Conservation (phyloP, 2,329 filamentous ascomycete species). For the Hymenoscyphus albidus region DNA sequence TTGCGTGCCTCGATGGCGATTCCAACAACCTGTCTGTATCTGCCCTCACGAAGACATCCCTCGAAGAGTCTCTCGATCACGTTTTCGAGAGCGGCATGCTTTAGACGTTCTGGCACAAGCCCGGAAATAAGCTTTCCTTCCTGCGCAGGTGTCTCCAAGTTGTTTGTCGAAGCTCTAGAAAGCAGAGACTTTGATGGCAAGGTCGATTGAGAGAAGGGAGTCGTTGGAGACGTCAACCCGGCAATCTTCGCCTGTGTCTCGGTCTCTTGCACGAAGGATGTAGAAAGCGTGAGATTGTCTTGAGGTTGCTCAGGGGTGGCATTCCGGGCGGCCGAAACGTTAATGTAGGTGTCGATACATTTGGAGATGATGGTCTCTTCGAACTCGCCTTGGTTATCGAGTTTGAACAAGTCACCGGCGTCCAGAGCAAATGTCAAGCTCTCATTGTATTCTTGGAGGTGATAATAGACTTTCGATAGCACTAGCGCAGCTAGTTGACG, state of each 20-base stretch:
- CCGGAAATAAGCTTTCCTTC: constrained; percentile 30
- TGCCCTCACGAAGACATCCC: constrained; percentile 77
- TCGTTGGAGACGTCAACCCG: constrained; percentile 75
- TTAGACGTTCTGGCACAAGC: constrained; percentile 59
- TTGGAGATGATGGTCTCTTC: constrained; percentile 99
- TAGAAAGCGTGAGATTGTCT: constrained; percentile 58
- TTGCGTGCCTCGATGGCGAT: constrained; percentile 95
- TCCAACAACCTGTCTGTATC: constrained; percentile 93
- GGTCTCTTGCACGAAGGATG: constrained; percentile 67
- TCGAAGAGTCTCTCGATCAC: constrained; percentile 90
- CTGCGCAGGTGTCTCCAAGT: constrained; percentile 48
- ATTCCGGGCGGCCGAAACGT: constrained; percentile 60
- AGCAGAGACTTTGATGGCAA: constrained; percentile 91
- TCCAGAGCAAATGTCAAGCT: constrained; percentile 98
- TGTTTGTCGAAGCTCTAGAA: constrained; percentile 70
- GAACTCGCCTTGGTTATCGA: constrained; percentile 88
- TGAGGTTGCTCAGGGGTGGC: constrained; percentile 50
- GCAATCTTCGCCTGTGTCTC: constrained; percentile 58
- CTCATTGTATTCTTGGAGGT: constrained; percentile 97
- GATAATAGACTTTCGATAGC: constrained; percentile 97
- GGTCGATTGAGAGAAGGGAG: constrained; percentile 90
- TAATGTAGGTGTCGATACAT: constrained; percentile 97
- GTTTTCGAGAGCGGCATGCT: constrained; percentile 73
- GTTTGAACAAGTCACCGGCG: constrained; percentile 90
- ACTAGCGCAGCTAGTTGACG: constrained; percentile 91